A percentile compares a stretch with the other conserved stretches of the same genome.
These are phyloP conservation scores for Colletotrichum brevisporum DNA, from an alignment of 2,329 filamentous ascomycete genomes.

Conservation along the genomic window DNA sequence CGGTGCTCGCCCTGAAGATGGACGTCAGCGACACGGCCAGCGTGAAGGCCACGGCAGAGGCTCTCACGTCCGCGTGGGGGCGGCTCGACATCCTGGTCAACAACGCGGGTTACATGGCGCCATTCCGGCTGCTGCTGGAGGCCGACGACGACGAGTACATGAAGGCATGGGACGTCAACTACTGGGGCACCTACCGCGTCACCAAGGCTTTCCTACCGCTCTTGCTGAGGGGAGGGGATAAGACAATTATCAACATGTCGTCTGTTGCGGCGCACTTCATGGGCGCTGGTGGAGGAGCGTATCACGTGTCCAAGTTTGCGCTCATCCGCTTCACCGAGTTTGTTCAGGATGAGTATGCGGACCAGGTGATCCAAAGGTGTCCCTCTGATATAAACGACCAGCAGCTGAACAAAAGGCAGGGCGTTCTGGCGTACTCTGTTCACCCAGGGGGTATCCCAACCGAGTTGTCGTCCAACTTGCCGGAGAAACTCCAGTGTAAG, in stretches of 20 bases:
- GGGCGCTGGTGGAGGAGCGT: conserved; percentile 54
- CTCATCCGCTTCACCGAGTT: conserved; percentile 64
- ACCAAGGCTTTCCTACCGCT: conserved; percentile 64
- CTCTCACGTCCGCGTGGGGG: conserved; percentile 47
- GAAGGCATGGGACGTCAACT: conserved; percentile 63
- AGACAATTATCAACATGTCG: conserved; percentile 62
- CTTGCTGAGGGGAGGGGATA: conserved; percentile 51
- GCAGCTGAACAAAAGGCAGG: conserved; percentile 44
- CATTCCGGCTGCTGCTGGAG: conserved; percentile 47
- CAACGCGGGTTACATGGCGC: conserved; percentile 60
- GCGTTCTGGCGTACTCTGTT: conserved; percentile 55
- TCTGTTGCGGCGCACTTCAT: conserved; percentile 59
- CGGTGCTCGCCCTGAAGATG: conserved; percentile 57
- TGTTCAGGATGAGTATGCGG: conserved; percentile 59
- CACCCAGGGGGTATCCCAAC: conserved; percentile 58
- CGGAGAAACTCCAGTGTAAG: conserved; percentile 37
- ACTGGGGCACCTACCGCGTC: conserved; percentile 62
- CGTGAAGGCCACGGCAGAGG: conserved; percentile 48
- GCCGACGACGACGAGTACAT: conserved; percentile 60
- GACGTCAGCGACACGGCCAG: conserved; percentile 53
- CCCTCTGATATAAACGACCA: background rate
- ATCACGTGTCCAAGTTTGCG: conserved; percentile 65
- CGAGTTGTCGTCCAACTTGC: conserved; percentile 44
- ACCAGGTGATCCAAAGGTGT: conserved; percentile 9
- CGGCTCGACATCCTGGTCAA: conserved; percentile 58